Percentiles rank a stretch among this genome's conserved stretches.
Evolutionary conservation across 148 eudicot genomes (phyloP).

Genomic region (Linanthus parryae): DNA sequence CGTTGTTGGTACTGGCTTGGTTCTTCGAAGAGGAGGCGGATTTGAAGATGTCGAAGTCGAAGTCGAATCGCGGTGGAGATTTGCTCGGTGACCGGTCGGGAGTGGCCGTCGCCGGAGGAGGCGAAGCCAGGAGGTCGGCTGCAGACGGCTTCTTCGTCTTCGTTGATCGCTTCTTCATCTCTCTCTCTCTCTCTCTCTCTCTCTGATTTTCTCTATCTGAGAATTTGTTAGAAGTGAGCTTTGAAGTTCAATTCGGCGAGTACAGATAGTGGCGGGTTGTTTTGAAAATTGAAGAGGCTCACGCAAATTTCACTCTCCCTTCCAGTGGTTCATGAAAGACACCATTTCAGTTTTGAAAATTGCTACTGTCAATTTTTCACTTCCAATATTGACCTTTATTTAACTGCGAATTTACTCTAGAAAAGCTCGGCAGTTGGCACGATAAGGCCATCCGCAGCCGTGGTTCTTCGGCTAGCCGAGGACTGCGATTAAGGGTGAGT

Average conservation of each 20-base stretch:
- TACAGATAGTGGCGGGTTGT: too few relatives aligned
- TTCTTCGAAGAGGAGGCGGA: constrained; percentile 12
- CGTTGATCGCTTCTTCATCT: constrained; percentile 2
- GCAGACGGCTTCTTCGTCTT: constrained; percentile 18
- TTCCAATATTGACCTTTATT: too few relatives aligned
- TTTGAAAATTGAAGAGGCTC: too few relatives aligned
- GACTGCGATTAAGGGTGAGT: too few relatives aligned
- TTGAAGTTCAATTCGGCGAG: not conserved
- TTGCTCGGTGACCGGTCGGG: constrained; percentile 13
- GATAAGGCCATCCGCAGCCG: too few relatives aligned
- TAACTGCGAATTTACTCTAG: too few relatives aligned
- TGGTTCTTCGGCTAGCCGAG: too few relatives aligned
- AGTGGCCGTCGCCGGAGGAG: constrained; percentile 10
- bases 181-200: constrained; percentile 16
- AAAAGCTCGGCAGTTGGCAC: too few relatives aligned
- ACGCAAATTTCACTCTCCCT: too few relatives aligned
- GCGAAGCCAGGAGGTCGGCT: constrained; percentile 11
- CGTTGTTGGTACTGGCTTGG: constrained; percentile 1
- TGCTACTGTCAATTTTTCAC: too few relatives aligned
- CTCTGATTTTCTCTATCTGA: not conserved
- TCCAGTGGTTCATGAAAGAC: too few relatives aligned
- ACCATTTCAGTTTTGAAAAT: too few relatives aligned
- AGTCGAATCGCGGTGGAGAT: constrained; percentile 20
- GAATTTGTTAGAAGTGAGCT: not conserved
- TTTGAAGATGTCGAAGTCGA: constrained; percentile 16